Evolutionary conservation across 345 rosid species (phyloP).

Genomic region (Lenwebbia sp.): DNA sequence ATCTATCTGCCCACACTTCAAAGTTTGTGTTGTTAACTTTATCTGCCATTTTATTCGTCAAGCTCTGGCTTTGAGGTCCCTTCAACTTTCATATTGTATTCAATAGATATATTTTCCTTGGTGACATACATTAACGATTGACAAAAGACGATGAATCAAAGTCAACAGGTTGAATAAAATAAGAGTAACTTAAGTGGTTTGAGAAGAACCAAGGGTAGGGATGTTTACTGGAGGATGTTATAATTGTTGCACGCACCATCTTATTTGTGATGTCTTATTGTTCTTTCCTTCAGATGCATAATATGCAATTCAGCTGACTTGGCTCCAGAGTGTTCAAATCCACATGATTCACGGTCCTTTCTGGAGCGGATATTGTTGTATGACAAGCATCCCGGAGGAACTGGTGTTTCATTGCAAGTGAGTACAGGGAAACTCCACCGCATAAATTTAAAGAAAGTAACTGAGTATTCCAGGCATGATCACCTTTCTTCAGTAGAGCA

Average conservation of each 20-base stretch:
- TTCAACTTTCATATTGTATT: not conserved
- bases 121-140: not conserved
- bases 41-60: not conserved
- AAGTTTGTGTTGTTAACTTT: not conserved
- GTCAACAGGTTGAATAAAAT: not conserved
- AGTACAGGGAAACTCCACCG: not conserved
- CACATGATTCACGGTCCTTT: conserved; percentile 39
- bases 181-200: not conserved
- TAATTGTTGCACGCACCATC: not conserved
- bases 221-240: not conserved
- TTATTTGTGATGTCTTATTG: not conserved
- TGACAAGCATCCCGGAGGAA: conserved; percentile 90
- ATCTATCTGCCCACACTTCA: not conserved
- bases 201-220: not conserved
- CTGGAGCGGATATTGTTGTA: conserved; percentile 75
- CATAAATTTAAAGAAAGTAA: not conserved
- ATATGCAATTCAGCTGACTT: conserved; percentile 80
- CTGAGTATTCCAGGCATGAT: not conserved
- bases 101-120: not conserved
- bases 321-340: conserved; percentile 88
- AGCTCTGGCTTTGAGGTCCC: not conserved
- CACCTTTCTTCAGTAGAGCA: not conserved
- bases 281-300: conserved; percentile 32
- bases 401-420: conserved; percentile 80
- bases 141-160: not conserved